Base-by-base conservation (phyloP, 2,329 filamentous ascomycete species). In the Fusarium musae region DNA sequence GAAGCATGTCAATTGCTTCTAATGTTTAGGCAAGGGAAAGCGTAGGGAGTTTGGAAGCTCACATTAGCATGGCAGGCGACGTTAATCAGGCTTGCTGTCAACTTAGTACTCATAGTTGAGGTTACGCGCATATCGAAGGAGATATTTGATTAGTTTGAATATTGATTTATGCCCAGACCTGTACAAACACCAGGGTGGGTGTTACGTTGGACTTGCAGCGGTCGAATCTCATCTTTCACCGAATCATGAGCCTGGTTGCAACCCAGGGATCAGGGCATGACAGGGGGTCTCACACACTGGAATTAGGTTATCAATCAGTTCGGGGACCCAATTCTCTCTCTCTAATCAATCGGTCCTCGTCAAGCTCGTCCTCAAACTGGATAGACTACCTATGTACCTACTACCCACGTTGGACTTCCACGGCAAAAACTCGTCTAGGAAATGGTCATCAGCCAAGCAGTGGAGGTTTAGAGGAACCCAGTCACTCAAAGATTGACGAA, bases 251-350 rank as follows among this genome's bases (percentile, higher is more conserved):
- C 58, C 37, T 23, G 32, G 30, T 32, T 67, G 23, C 39, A 43
- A 30, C 49, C 54, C 49, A 49, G 56, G 56, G 44, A 61, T 66
- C 43, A 59, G 59, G 69, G 47, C 32, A 54, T 57, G 37, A 53
- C 63, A 69, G 64, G 61, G 66, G 70, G 49, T 40, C 17, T 50
- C 37, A 56, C 42, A 60, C 43, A 54, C 30, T 57, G 59, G 59
- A 70, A 68, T 76, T 74, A 74, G 52, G 75, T 77, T 77, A 77
- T 77, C 75, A 77, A 77, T 77, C 75, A 77, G 74, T 43, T 59
- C 52, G 32, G 50, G 53, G 59, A 49, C 56, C 59, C 40, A 59
- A 65, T 70, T 40, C 62, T 71, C 36, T 59, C 43, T 49, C 36
- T 60, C 44, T 50, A 74, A 74, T 74, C 70, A 69, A 74, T 72